Base-by-base conservation (phyloP, 1,284 basidiomycete species). In the Heterobasidion irregulare region DNA sequence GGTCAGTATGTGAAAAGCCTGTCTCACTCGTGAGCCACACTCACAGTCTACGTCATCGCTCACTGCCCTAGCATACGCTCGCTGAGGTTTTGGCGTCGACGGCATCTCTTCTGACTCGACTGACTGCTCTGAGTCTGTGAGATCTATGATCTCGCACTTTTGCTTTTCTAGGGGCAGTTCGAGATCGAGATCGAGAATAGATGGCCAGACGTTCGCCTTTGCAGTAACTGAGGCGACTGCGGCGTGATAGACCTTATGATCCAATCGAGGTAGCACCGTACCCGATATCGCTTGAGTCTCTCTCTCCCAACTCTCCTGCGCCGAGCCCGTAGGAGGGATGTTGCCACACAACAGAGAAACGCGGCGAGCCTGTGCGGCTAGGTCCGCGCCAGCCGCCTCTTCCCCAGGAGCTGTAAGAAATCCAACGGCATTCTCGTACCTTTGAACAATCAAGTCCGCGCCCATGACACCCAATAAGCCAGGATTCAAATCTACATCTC, bases 101-200 rank as follows among this genome's bases (percentile, higher is more conserved):
- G 59, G 59, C 26, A 48, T 54, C 4, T 52, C 52, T 32, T 56
- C 58, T 32, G 58, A 59, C 50, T 54, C 59, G 49, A 60, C 58
- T 6, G 38, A 43, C 47, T 60, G 59, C 36, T 59, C 58, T 44
- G 58, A 59, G 55, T 60, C 59, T 2, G 59, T 60, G 36, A 60
- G 58, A 52, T 60, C 58, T 35, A 60, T 55, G 33, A 57, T 47
- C 19, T 57, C 58, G 16, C 36, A 53, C 38, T 41, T n/a, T 46
- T 50, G 57, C 48, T 45, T 50, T 16, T 52, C 50, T 12, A 51
- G 54, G 12, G 50, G 51, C 26, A 54, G 52, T 36, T 54, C 56
- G 38, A 61, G 53, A 54, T 61, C 59, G 16, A 52, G 50, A 50
- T 56, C 55, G 43, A 61, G 59, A 41, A 61, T 60, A 26, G 59